Evolutionary conservation across 2,329 filamentous ascomycete species (phyloP).

Genomic region (Cyphellophora europaea): DNA sequence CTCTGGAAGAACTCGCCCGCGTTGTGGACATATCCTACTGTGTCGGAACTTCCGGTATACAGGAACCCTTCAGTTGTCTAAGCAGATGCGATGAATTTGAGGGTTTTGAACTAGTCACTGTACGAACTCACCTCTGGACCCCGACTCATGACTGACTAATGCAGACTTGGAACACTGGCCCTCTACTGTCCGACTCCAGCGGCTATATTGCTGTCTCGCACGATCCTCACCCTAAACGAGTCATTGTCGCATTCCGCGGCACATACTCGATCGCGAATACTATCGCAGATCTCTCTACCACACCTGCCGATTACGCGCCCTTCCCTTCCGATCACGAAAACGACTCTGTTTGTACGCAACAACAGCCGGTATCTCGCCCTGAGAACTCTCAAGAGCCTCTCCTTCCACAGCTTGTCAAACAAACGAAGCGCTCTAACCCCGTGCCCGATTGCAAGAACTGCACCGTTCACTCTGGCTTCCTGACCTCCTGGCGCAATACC

Average conservation of each 20-base stretch:
- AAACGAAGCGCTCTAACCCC: constrained; percentile 7
- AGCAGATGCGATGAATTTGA: constrained; percentile 81
- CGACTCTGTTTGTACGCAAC: constrained; percentile 13
- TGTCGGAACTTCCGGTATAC: constrained; percentile 73
- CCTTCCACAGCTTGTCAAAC: constrained; percentile 12
- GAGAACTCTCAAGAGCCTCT: constrained; percentile 7
- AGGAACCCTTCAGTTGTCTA: constrained; percentile 72
- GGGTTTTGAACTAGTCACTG: constrained; percentile 65
- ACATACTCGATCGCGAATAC: constrained; percentile 92
- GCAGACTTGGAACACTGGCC: constrained; percentile 87
- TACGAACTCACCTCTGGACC: too few species aligned
- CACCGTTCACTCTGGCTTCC: constrained; percentile 86
- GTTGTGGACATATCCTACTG: constrained; percentile 94
- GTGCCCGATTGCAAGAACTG: constrained; percentile 64
- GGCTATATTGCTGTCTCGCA: constrained; percentile 91
- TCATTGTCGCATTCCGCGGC: constrained; percentile 84
- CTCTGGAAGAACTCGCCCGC: constrained; percentile 79
- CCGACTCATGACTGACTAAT: too few species aligned
- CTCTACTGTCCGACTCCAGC: constrained; percentile 78
- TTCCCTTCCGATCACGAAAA: constrained; percentile 52
- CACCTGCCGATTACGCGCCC: constrained; percentile 83
- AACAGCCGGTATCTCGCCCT: constrained; percentile 2
- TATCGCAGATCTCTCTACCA: constrained; percentile 77
- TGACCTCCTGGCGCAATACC: constrained; percentile 72
- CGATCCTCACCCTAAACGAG: constrained; percentile 45